phyloP scores from a whole-genome alignment of 495 filamentous ascomycete genomes.

The Neurospora sp. region DNA sequence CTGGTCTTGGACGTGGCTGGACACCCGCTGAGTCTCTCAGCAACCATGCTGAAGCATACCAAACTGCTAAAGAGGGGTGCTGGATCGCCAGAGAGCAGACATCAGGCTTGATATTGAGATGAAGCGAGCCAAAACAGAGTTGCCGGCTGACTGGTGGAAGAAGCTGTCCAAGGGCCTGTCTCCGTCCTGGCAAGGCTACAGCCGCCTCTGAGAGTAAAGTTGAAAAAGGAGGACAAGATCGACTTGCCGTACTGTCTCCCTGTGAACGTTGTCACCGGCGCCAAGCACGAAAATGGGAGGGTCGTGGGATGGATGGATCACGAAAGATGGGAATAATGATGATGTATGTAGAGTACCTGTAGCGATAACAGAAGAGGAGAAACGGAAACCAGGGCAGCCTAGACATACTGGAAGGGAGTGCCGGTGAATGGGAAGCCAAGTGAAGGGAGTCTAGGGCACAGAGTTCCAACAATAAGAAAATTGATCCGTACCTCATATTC shows the following conservation, averaged over 20 bases:
- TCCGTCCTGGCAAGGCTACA: no score
- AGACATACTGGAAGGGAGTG: neutral
- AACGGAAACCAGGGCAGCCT: neutral
- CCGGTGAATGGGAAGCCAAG: neutral
- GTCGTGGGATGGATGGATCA: neutral
- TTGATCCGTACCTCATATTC: neutral
- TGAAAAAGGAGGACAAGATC: slow-evolving; percentile 34
- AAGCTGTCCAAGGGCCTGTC: slow-evolving; percentile 4
- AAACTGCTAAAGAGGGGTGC: slow-evolving; percentile 9
- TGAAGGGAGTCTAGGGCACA: neutral
- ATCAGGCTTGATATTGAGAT: slow-evolving; percentile 16
- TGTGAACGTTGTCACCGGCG: slow-evolving; percentile 18
- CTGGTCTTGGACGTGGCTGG: slow-evolving; percentile 12
- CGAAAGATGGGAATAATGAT: neutral
- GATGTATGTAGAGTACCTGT: neutral
- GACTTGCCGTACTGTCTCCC: slow-evolving; percentile 18
- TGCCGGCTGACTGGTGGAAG: slow-evolving; percentile 19
- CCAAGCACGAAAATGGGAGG: slow-evolving; percentile 5
- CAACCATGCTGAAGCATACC: slow-evolving; percentile 16
- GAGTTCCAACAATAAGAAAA: neutral
- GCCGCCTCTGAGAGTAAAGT: no score
- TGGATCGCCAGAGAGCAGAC: slow-evolving; percentile 16
- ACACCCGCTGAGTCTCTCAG: slow-evolving; percentile 19
- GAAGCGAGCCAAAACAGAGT: slow-evolving; percentile 12
- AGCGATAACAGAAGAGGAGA: neutral